These are phyloP conservation scores for Ustilago curta DNA, from an alignment of 1,284 basidiomycete genomes.

Conservation along the genomic window DNA sequence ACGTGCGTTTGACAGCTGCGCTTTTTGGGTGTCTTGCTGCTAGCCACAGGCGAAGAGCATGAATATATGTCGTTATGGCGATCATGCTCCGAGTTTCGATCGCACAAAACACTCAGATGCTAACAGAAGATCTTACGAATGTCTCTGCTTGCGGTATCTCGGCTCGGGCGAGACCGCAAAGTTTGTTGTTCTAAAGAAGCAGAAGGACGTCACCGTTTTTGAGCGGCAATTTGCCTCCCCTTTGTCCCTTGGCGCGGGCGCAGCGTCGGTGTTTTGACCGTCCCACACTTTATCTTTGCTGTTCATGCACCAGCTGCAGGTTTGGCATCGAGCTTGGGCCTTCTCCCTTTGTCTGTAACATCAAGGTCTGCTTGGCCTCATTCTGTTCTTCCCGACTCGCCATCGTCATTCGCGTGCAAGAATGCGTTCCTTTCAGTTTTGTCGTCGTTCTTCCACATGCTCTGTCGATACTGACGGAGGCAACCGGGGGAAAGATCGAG, in stretches of 20 bases:
- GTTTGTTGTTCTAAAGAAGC: neutral
- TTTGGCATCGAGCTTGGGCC: slow-evolving; percentile 13
- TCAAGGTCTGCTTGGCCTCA: neutral
- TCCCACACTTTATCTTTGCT: slow-evolving; percentile 6
- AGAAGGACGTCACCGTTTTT: neutral
- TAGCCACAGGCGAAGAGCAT: neutral
- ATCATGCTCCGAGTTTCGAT: neutral
- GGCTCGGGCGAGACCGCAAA: neutral
- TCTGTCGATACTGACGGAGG: too few relatives aligned
- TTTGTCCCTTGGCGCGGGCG: slow-evolving; percentile 10
- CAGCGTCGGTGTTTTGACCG: neutral
- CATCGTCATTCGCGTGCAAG: neutral
- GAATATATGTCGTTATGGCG: slow-evolving; percentile 12
- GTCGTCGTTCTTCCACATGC: neutral
- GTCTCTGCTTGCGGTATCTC: neutral
- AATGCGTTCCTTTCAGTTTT: neutral
- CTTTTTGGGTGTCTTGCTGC: neutral
- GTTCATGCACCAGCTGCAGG: slow-evolving; percentile 16
- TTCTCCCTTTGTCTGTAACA: slow-evolving; percentile 19
- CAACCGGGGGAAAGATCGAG: too few relatives aligned
- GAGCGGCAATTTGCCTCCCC: neutral
- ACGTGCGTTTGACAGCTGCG: slow-evolving; percentile 23
- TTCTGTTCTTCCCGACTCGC: neutral
- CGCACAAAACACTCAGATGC: neutral
- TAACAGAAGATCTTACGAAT: too few relatives aligned